Conservation (phyloP, 768 basidiomycete genomes). For the Kwoniella bestiolae region DNA sequence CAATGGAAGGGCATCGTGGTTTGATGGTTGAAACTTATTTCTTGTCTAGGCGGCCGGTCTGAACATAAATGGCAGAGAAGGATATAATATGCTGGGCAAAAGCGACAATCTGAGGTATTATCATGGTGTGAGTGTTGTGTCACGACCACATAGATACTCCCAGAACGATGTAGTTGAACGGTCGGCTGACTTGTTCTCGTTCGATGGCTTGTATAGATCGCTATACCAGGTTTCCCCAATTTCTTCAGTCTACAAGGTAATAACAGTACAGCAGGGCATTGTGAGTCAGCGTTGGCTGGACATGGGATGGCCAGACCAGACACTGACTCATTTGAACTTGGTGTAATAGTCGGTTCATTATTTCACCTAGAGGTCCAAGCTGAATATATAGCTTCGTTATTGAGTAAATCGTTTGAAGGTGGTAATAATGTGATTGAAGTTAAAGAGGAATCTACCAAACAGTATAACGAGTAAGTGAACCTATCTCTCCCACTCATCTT, state of each 20-base stretch:
- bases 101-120: not conserved
- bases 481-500: too few species aligned
- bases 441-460: not conserved
- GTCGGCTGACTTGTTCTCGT: too few species aligned
- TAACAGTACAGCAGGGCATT: slow-evolving; percentile 2
- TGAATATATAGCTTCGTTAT: not conserved
- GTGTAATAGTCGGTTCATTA: not conserved
- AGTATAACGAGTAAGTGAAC: not conserved
- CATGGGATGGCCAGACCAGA: too few species aligned
- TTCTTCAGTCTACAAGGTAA: slow-evolving; percentile 8
- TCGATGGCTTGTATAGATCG: not conserved
- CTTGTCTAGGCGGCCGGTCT: not conserved
- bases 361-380: slow-evolving; percentile 1
- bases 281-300: not conserved
- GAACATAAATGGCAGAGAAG: not conserved
- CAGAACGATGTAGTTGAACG: too few species aligned
- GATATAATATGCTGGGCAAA: not conserved
- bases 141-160: too few species aligned
- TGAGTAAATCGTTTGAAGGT: not conserved
- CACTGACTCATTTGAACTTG: not conserved
- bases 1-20: too few species aligned
- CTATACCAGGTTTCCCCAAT: slow-evolving; percentile 2
- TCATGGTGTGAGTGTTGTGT: not conserved
- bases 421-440: not conserved
- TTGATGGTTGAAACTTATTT: too few species aligned